These are phyloP conservation scores for Pythium grandisporangium DNA, from an alignment of 352 stramenopile genomes.

Conservation along the genomic window DNA sequence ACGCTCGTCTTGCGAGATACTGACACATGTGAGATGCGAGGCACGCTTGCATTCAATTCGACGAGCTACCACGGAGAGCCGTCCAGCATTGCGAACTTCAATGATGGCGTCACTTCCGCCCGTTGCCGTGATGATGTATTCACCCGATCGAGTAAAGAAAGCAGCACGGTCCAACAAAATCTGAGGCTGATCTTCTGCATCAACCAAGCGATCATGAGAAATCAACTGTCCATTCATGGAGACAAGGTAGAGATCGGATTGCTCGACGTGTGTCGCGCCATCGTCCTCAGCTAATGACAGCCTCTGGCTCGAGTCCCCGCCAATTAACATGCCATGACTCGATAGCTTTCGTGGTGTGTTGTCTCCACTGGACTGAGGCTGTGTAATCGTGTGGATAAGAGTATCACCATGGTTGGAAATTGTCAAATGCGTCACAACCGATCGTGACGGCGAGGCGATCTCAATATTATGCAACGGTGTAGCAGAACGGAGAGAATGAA, in stretches of 20 bases:
- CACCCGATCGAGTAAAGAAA: slow-evolving; percentile 66
- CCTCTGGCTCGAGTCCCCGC: background rate
- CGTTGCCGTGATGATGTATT: slow-evolving; percentile 71
- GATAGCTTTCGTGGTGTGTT: background rate
- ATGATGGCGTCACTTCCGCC: slow-evolving; percentile 51
- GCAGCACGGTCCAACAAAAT: slow-evolving; percentile 58
- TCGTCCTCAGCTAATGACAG: no score
- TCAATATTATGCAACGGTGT: slow-evolving; percentile 68
- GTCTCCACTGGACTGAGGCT: slow-evolving; percentile 5
- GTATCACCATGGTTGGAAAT: slow-evolving; percentile 68
- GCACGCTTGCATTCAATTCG: slow-evolving; percentile 74
- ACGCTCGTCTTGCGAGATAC: slow-evolving; percentile 71
- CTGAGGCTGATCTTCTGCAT: slow-evolving; percentile 27
- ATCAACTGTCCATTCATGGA: slow-evolving; percentile 80
- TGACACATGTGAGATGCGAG: slow-evolving; percentile 55
- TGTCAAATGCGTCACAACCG: slow-evolving; percentile 53
- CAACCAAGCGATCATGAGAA: slow-evolving; percentile 42
- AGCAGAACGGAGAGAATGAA: slow-evolving; percentile 68
- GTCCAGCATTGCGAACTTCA: slow-evolving; percentile 63
- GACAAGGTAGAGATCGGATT: slow-evolving; percentile 71
- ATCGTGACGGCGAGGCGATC: slow-evolving; percentile 38
- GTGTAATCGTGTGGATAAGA: slow-evolving; percentile 59
- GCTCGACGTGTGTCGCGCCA: slow-evolving; percentile 19
- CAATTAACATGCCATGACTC: background rate
- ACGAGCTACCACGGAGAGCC: slow-evolving; percentile 43